Base-by-base conservation (phyloP, 768 basidiomycete genomes). In the Boletellus emodensis region DNA sequence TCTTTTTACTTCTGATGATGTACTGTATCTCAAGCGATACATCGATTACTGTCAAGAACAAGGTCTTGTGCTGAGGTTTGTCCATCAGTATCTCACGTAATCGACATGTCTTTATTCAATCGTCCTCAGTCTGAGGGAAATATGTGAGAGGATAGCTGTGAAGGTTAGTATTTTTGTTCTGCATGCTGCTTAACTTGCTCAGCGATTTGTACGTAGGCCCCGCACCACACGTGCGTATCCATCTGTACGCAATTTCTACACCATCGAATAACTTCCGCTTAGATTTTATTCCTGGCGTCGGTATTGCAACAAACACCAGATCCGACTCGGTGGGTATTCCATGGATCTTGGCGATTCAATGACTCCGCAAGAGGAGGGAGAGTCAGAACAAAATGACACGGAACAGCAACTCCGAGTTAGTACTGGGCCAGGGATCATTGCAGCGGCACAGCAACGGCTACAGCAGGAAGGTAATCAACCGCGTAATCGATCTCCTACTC, bases 281-380 rank as follows among this genome's bases (percentile, higher is more conserved):
- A 91, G 89, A 11, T 92, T 92, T 64, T 92, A 90, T 64, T 92
- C 90, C 1, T 93, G 90, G 90, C 80, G 90, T 36, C 81, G 90
- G 39, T 93, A 92, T 61, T 93, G 90, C 72, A 93, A 93, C 64
- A 93, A 92, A 62, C 90, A 93, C 65, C 88, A 92, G 66, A 93
- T 93, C 44, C 83, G 87, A n/a, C 75, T 93, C 0, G 87, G 88
- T 22, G 88, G 89, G 2, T 93, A 92, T 58, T 72, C 80, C 9
- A 91, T 92, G 90, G 84, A 80, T 46, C 64, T 75, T 7, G 81
- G 79, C 34, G 78, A 79, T 15, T 73, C 76, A 10, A 71, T 67
- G 14, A 71, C 75, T 15, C 75, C 75, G 4, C 65, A 69, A 30
- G 70, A 71, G 40, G 78, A 75, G 4, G 75, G 72, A 15, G 75